Base-by-base conservation (phyloP, 495 filamentous ascomycete genomes). In the Hyaloscypha bicolor region DNA sequence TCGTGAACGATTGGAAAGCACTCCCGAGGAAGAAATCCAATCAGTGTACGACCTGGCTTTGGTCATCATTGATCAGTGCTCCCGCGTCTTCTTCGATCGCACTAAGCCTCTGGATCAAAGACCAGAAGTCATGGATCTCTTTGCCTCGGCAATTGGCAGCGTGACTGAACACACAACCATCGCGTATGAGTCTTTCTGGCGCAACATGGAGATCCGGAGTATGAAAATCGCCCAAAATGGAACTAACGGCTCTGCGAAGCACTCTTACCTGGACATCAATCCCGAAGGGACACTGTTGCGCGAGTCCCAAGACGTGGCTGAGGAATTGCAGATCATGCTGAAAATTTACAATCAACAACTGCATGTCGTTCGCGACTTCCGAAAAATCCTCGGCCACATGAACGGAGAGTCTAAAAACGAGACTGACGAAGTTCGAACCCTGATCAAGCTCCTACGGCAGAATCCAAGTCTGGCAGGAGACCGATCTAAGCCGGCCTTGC, bases 271-370 rank as follows among this genome's bases (percentile, higher is more conserved):
- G 3, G 85, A 91, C 52, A 91, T 92, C 51, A 84, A 87, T 51
- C 80, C 83, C 6, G 90, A 93, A 71, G 89, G 87, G 0, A 79
- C 83, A 62, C 78, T 91, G 0, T 82, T 90, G 2, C 76, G 83
- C 0, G 89, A 93, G 68, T 79, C 85, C 3, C 90, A 91, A 71
- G 90, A 93, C 70, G 89, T 93, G 66, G 80, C 87, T 14, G 90
- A 92, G 55, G 90, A 92, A 73, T 77, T 92, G 22, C 86, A 90
- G 68, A 91, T 92, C 77, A 90, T 92, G 77, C 79, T 85, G 30
- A 77, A 83, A 1, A 86, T 90, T 68, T 79, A 81, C n/a, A 82
- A 69, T 33, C 71, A 85, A 31, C 87, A 91, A 65, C 75, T 84
- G 56, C 82, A 84, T 60, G 81, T 85, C 4, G 81, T 91, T 48